Evolutionary conservation across 2,329 filamentous ascomycete genomes (phyloP), one percentile per base, ranked within the genome.

Genomic region (Chaetomium globosum): DNA sequence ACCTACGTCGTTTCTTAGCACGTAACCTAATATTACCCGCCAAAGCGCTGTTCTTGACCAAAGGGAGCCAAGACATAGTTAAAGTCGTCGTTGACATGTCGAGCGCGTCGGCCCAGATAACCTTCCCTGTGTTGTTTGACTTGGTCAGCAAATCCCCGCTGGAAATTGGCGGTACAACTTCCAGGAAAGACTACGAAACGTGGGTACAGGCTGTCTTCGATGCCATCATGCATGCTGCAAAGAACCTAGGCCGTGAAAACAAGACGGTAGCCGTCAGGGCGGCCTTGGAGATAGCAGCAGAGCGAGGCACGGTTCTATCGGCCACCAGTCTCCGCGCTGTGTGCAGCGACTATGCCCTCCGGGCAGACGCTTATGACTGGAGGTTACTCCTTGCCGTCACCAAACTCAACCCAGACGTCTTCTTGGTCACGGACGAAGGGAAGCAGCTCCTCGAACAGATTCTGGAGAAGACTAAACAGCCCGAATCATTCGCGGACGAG

Each of bases 11-110:
- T 2, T 83, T 87, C 57, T 75, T 86, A 69, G 79, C 80, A 53
- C 78, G 78, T 36, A 83, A 80, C 69, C 75, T 87, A 63, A 79
- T 86, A 54, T 77, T 84, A 1, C 84, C 84, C 0, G 80, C 82
- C 0, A 79, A 82, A 64, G 77, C 80, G 1, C 74, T 76, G 1
- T 87, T 82, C 64, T 67, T 82, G 19, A 79, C 77, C 63, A 77
- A 76, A 26, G 76, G 76, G 48, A 77, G 78, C 30, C 73, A 81
- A 49, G 78, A 79, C 28, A 71, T 79, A 5, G 71, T 85, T 23
- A 73, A 76, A 13, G 73, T 74, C 28, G 79, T 81, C 1, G 75
- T 84, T 1, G 74, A 77, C 2, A 74, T 79, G 26, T 76, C 79
- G 2, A 71, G 74, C 2, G 72, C 70, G 9, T 75, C 75, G 1